Evolutionary conservation across 257 asterid species (phyloP), one percentile per base, ranked within the genome.

Genomic region (Fraxinus cuspidata): DNA sequence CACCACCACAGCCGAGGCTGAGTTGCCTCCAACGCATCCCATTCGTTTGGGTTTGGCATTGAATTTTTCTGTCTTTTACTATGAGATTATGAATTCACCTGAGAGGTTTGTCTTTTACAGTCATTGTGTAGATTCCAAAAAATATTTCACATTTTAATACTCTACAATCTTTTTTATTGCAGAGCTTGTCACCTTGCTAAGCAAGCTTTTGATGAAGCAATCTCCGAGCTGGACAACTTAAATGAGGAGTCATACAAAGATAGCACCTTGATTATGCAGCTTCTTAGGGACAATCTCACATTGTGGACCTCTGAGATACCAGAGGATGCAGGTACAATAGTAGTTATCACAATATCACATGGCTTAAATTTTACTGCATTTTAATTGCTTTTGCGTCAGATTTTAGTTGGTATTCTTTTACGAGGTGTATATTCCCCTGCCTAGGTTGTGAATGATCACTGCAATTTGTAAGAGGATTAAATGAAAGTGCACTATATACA

Each of bases 141-240:
- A 27, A 63, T 63, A 21, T 71, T 27, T 25, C 16, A 7, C 75
- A 23, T 66, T 40, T 74, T 78, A 38, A 69, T 53, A 70, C 68
- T 76, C 15, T 4, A 32, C 70, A 44, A 70, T 42, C 4, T 40
- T 74, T 81, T 18, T 34, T 70, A 73, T 77, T 81, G 70, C 83
- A 90, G 98, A 90, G 98, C 98, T 65, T 93, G 98, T 84, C 96
- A 90, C 84, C 93, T 93, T 70, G 98, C 96, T 13, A 93, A 93
- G 84, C 97, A 90, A 84, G 98, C 98, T 73, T 91, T 93, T 88
- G 98, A 93, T 86, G 98, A 92, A 87, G 98, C 98, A 73, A 92
- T 92, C 80, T 89, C 96, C 0, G 97, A 93, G 83, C 91, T 93
- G 71, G 98, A 93, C 78, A 82, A 88, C 84, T 86, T 93, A 83